These are phyloP conservation scores for Hibiscus trionum DNA, from an alignment of 345 rosid genomes.

Conservation along the genomic window DNA sequence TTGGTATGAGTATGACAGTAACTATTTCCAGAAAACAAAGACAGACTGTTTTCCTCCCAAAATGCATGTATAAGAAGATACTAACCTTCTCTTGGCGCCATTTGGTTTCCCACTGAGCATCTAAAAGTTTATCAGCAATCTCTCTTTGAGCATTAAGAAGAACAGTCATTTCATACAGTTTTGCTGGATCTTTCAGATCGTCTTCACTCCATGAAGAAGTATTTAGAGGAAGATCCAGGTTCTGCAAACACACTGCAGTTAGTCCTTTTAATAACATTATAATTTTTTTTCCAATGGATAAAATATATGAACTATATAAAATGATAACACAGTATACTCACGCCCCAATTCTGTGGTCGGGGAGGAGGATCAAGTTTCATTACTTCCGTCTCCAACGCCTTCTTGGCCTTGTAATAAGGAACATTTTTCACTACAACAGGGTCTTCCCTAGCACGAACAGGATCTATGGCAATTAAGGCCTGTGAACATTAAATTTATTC, in stretches of 20 bases:
- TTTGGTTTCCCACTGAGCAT: conserved; percentile 80
- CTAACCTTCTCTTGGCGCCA: conserved; percentile 91
- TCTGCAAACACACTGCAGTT: conserved; percentile 38
- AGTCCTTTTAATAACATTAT: not conserved
- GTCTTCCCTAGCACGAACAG: conserved; percentile 76
- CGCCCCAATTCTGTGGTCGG: conserved; percentile 90
- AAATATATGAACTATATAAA: not conserved
- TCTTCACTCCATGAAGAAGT: conserved; percentile 83
- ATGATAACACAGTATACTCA: conserved; percentile 29
- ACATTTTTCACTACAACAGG: conserved; percentile 70
- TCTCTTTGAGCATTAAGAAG: conserved; percentile 94
- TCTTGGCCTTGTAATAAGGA: conserved; percentile 79
- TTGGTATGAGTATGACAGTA: not conserved
- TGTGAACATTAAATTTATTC: conserved; percentile 22
- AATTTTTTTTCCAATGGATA: not conserved
- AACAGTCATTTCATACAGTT: conserved; percentile 82
- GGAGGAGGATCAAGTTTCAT: conserved; percentile 69
- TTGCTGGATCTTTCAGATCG: conserved; percentile 71
- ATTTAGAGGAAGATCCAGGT: conserved; percentile 72
- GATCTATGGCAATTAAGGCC: conserved; percentile 80
- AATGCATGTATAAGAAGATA: not conserved
- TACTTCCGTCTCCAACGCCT: conserved; percentile 72
- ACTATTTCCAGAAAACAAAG: not conserved
- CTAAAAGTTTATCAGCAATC: conserved; percentile 62
- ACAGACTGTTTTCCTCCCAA: not conserved